These are phyloP conservation scores for Cryptococcus sp. DNA, from an alignment of 1,284 basidiomycete genomes.

Conservation along the genomic window DNA sequence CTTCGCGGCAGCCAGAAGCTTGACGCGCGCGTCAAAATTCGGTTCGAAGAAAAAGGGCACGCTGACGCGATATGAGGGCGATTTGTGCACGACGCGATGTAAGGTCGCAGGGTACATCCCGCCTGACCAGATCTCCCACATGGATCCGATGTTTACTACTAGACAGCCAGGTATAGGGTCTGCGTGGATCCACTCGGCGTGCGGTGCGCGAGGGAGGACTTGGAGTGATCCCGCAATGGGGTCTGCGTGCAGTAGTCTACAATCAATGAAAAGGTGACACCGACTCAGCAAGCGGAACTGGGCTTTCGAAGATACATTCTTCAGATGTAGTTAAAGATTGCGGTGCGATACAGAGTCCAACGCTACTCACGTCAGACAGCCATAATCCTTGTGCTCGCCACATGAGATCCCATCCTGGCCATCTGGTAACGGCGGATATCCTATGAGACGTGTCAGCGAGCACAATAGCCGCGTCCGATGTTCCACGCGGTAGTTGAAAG, in stretches of 20 bases:
- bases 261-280: slow-evolving; percentile 1
- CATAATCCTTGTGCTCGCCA: slow-evolving; percentile 85
- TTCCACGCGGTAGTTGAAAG: background rate
- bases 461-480: slow-evolving; percentile 5
- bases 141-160: slow-evolving; percentile 70
- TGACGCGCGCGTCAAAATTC: slow-evolving; percentile 29
- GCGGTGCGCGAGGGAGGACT: slow-evolving; percentile 65
- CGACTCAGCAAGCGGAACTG: background rate
- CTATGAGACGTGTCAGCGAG: slow-evolving; percentile 49
- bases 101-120: slow-evolving; percentile 40
- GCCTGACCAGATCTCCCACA: slow-evolving; percentile 40
- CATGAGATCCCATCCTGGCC: slow-evolving; percentile 77
- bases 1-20: slow-evolving; percentile 26
- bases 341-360: slow-evolving; percentile 8
- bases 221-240: slow-evolving; percentile 74
- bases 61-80: slow-evolving; percentile 31
- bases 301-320: background rate
- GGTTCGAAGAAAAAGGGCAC: slow-evolving; percentile 47
- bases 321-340: background rate
- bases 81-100: slow-evolving; percentile 38
- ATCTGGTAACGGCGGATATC: slow-evolving; percentile 78
- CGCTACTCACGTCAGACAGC: slow-evolving; percentile 70
- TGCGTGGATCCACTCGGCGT: slow-evolving; percentile 65
- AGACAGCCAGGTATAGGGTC: slow-evolving; percentile 70
- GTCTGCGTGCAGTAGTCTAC: slow-evolving; percentile 77